A percentile compares a stretch with the other conserved stretches of the same genome.
Conservation (phyloP, 2,329 filamentous ascomycete genomes). For the Emergomyces orientalis region DNA sequence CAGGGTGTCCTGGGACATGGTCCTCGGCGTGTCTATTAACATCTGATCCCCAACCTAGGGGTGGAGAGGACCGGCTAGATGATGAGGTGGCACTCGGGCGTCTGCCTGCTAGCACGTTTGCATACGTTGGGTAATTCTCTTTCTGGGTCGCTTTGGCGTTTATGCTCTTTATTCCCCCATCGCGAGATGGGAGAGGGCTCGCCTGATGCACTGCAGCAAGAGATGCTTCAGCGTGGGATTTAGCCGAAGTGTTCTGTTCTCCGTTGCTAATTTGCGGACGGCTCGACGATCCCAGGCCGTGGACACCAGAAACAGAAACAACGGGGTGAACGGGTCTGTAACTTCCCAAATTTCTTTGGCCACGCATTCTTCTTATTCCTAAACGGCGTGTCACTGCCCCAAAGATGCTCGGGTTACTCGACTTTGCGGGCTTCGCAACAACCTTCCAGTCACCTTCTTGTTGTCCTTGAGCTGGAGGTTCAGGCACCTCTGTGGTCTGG, state of each 20-base stretch:
- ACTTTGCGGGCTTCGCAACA: conserved; percentile 18
- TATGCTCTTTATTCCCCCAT: conserved; percentile 12
- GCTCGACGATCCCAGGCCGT: conserved; percentile 27
- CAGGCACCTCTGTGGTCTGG: conserved; percentile 20
- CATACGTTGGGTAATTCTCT: conserved; percentile 29
- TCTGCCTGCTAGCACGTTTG: conserved; percentile 21
- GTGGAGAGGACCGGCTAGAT: not conserved
- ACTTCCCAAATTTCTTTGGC: conserved; percentile 18
- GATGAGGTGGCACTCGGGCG: not conserved
- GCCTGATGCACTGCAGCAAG: conserved; percentile 31
- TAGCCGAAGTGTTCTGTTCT: conserved; percentile 18
- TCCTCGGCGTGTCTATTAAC: not conserved
- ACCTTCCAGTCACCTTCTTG: conserved; percentile 27
- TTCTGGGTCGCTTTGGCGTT: conserved; percentile 13
- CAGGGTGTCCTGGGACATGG: not conserved
- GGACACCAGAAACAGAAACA: conserved; percentile 20
- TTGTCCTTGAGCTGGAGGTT: conserved; percentile 18
- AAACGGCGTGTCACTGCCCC: conserved; percentile 1
- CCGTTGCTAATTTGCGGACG: conserved; percentile 16
- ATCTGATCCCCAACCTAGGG: not conserved
- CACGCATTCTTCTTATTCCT: conserved; percentile 8
- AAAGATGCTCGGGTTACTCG: conserved; percentile 9
- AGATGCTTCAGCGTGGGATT: conserved; percentile 32
- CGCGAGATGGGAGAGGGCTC: conserved; percentile 25
- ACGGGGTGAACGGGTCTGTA: conserved; percentile 19